Percentiles rank a stretch among this genome's conserved stretches.
Conservation (phyloP, 306 rosid genomes). For the Sphenostylis stenocarpa region DNA sequence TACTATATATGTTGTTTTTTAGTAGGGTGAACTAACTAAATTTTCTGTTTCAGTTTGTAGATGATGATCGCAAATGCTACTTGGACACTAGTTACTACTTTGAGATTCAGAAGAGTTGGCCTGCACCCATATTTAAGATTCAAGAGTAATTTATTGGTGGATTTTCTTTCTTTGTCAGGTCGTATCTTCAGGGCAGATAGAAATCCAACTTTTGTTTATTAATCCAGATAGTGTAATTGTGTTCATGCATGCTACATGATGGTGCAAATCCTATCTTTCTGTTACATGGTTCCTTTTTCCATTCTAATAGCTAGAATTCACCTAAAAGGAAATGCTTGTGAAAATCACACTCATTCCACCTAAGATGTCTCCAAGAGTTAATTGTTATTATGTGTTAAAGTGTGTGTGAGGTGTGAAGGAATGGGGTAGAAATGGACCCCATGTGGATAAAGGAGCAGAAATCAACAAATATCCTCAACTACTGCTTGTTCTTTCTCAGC, state of each 20-base stretch:
- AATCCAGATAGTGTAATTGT: conserved; percentile 17
- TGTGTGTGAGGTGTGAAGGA: conserved; percentile 30
- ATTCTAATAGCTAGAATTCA: conserved; percentile 15
- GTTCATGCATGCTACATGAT: conserved; percentile 40
- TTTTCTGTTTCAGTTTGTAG: conserved; percentile 63
- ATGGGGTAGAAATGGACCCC: conserved; percentile 39
- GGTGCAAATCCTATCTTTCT: background rate
- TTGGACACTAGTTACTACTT: conserved; percentile 75
- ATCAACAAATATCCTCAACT: conserved; percentile 36
- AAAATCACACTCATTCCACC: conserved; percentile 28
- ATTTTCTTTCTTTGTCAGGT: conserved; percentile 31
- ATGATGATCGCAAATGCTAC: conserved; percentile 89
- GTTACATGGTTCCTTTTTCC: conserved; percentile 14
- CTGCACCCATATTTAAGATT: conserved; percentile 46
- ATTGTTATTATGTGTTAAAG: conserved; percentile 25
- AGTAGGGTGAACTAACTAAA: background rate
- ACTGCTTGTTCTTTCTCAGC: conserved; percentile 43
- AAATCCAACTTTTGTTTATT: conserved; percentile 40
- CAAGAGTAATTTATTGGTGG: conserved; percentile 25
- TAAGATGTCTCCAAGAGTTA: conserved; percentile 24
- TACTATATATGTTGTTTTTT: background rate
- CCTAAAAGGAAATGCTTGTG: conserved; percentile 23
- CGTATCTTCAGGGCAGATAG: conserved; percentile 42
- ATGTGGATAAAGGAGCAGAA: conserved; percentile 36
- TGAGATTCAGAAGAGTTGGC: conserved; percentile 87